Percentiles rank a stretch among this genome's conserved stretches.
Conservation (phyloP, 495 filamentous ascomycete genomes). For the Patellaria atrata region DNA sequence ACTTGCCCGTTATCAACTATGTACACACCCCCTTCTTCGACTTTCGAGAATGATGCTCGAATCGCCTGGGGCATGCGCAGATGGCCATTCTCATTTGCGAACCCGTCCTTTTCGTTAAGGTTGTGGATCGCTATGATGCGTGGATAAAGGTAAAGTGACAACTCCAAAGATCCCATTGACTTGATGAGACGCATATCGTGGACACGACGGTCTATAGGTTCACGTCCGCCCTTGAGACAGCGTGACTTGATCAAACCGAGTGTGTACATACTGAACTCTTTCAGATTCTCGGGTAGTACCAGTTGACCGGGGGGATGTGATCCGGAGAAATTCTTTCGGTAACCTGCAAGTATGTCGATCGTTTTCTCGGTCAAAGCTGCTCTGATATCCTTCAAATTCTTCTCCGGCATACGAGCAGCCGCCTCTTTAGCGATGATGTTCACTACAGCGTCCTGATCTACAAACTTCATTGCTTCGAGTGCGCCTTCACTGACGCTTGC, state of each 20-base stretch:
- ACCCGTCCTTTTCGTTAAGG: constrained; percentile 57
- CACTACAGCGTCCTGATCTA: constrained; percentile 89
- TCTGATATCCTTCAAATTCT: constrained; percentile 76
- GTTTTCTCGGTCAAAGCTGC: constrained; percentile 76
- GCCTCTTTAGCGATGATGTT: constrained; percentile 88
- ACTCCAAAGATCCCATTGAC: constrained; percentile 67
- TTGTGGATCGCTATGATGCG: constrained; percentile 86
- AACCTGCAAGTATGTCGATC: constrained; percentile 84
- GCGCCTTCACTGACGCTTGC: constrained; percentile 77
- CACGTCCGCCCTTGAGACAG: constrained; percentile 83
- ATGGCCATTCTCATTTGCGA: constrained; percentile 77
- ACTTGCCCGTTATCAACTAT: constrained; percentile 93
- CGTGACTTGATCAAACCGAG: constrained; percentile 83
- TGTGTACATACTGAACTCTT: constrained; percentile 96
- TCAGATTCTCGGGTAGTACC: constrained; percentile 87
- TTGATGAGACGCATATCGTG: constrained; percentile 86
- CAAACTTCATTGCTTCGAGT: constrained; percentile 72
- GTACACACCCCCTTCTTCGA: constrained; percentile 94
- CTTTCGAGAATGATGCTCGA: constrained; percentile 76
- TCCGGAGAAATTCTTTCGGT: constrained; percentile 77
- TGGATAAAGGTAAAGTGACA: constrained; percentile 89
- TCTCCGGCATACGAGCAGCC: constrained; percentile 65
- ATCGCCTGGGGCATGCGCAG: constrained; percentile 44
- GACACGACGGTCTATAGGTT: constrained; percentile 80
- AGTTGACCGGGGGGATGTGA: constrained; percentile 86